Percentiles rank a stretch among this genome's conserved stretches.
Conservation (phyloP, 164 flowering plant species). For the Vitis cinerea region DNA sequence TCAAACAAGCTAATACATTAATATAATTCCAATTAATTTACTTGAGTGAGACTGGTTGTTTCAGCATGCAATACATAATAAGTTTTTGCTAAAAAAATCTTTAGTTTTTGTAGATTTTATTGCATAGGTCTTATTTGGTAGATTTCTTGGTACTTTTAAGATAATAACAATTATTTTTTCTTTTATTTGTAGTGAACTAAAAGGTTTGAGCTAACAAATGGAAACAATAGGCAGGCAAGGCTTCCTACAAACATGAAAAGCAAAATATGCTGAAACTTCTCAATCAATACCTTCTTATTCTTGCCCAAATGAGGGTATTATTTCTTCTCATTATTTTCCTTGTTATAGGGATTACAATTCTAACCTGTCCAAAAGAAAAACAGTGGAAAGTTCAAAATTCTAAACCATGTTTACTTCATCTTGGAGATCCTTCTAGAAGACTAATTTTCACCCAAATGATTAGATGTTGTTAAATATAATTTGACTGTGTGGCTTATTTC, state of each 20-base stretch:
- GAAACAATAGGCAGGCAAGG: slow-evolving; percentile 22
- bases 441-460: neutral
- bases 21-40: no score
- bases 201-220: slow-evolving; percentile 22
- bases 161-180: neutral
- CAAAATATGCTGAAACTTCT: slow-evolving; percentile 34
- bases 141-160: neutral
- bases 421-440: neutral
- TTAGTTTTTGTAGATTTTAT: neutral
- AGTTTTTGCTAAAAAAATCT: no score
- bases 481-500: neutral
- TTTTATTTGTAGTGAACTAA: slow-evolving; percentile 26
- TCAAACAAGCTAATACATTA: no score
- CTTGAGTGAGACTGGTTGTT: no score
- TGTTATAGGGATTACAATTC: neutral
- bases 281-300: slow-evolving; percentile 31
- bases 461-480: neutral
- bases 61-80: no score
- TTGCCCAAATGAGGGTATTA: slow-evolving; percentile 37
- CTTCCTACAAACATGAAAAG: slow-evolving; percentile 22
- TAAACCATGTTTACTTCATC: neutral
- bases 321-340: neutral
- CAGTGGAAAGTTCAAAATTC: neutral
- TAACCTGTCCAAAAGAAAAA: no score
- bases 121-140: neutral